Conservation (phyloP, 805 yeast genomes). For the Teunomyces atbi region DNA sequence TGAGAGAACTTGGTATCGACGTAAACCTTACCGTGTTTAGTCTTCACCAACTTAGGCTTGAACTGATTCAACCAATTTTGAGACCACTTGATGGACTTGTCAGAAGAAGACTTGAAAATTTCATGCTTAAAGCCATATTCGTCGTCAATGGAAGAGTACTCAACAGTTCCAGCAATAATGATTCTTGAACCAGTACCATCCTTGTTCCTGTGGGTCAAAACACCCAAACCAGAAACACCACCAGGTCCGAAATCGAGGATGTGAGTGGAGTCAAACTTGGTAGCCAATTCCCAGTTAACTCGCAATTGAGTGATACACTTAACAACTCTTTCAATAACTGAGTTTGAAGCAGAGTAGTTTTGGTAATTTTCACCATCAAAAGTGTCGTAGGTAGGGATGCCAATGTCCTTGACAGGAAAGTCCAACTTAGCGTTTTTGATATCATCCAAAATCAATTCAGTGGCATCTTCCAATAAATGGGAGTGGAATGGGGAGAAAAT, state of each 20-base stretch:
- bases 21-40: slow-evolving; percentile 65
- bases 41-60: slow-evolving; percentile 82
- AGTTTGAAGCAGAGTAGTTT: slow-evolving; percentile 37
- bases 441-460: slow-evolving; percentile 63
- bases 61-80: slow-evolving; percentile 88
- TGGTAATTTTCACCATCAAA: slow-evolving; percentile 80
- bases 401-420: slow-evolving; percentile 54
- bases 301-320: slow-evolving; percentile 84
- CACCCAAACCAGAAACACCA: slow-evolving; percentile 95
- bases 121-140: slow-evolving; percentile 97
- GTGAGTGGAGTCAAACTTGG: slow-evolving; percentile 79
- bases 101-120: slow-evolving; percentile 67
- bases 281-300: slow-evolving; percentile 93
- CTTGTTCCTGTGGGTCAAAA: slow-evolving; percentile 92
- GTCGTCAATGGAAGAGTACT: slow-evolving; percentile 58
- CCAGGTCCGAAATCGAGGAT: slow-evolving; percentile 98
- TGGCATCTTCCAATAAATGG: slow-evolving; percentile 73
- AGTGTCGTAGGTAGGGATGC: slow-evolving; percentile 90
- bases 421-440: slow-evolving; percentile 50
- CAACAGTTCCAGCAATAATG: slow-evolving; percentile 90
- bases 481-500: slow-evolving; percentile 97
- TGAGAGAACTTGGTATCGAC: slow-evolving; percentile 95
- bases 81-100: slow-evolving; percentile 68
- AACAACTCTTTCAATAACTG: slow-evolving; percentile 67
- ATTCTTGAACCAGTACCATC: slow-evolving; percentile 98